Base-by-base conservation (phyloP, 257 asterid species). In the Cordia subcordata region DNA sequence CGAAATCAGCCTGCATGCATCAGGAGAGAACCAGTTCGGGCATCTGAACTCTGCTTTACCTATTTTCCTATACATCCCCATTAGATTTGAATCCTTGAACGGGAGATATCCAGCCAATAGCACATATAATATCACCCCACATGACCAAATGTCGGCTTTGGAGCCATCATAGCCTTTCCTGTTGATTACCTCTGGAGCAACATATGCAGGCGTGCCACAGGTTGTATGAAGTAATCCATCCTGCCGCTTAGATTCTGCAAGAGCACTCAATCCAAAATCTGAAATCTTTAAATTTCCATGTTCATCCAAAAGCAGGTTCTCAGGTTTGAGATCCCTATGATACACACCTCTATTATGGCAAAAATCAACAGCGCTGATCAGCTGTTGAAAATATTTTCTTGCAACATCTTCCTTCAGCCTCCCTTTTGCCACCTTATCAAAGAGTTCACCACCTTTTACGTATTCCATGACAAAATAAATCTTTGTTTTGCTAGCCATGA, bases 201-300 rank as follows among this genome's bases (percentile, higher is more conserved):
- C 95, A 71, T 90, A 90, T 5, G 94, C 92, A 6, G 94, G 92
- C 10, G 96, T 89, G 33, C 96, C 97, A 47, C 91, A 86, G 1
- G 84, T 70, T 8, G 90, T 83, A 65, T 83, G 85, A 55, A 83
- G 85, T 47, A 80, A 60, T n/a, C 96, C 94, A 5, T 90, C 97
- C 63, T 81, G 88, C 17, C 72, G 68, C 68, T 69, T 82, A 11
- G 82, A 77, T 32, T 76, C 96, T 0, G 81, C 72, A 3, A 90
- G 72, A 4, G 84, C 84, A 38, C 84, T 75, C 76, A 75, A 60
- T 22, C 81, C 84, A 63, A 79, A 79, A 47, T 79, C 84, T 4
- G 84, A 79, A 42, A 79, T 37, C 49, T 75, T 79, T 23, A 79
- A 54, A 37, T 65, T 68, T 45, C 79, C 79, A 49, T 71, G 54